Percentiles rank a stretch among this genome's conserved stretches.
Conservation (phyloP, 495 filamentous ascomycete genomes). For the Podospora pseudopauciseta region DNA sequence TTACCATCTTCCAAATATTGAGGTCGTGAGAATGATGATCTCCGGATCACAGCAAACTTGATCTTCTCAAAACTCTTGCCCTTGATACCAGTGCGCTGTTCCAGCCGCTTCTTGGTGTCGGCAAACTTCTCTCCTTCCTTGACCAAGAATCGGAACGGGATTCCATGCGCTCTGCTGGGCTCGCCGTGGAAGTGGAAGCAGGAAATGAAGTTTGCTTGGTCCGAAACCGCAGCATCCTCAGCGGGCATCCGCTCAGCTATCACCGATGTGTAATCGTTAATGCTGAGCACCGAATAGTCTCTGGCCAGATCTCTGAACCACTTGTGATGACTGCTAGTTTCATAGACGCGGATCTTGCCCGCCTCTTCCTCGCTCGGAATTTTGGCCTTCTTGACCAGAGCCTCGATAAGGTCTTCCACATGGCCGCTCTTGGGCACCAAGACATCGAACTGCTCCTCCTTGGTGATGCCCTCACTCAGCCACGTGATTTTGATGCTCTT, state of each 20-base stretch:
- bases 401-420: constrained; percentile 69
- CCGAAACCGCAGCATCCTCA: constrained; percentile 58
- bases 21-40: constrained; percentile 64
- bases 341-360: constrained; percentile 68
- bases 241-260: constrained; percentile 77
- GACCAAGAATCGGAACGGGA: constrained; percentile 88
- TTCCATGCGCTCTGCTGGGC: constrained; percentile 64
- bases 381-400: constrained; percentile 73
- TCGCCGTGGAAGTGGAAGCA: constrained; percentile 92
- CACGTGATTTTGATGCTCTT: constrained; percentile 76
- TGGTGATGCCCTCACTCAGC: constrained; percentile 84
- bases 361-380: constrained; percentile 67
- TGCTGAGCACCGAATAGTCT: constrained; percentile 62
- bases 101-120: constrained; percentile 86
- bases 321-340: constrained; percentile 71
- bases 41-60: constrained; percentile 82
- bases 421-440: constrained; percentile 79
- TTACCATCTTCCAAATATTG: constrained; percentile 85
- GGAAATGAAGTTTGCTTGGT: constrained; percentile 57
- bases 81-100: constrained; percentile 87
- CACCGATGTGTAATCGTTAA: constrained; percentile 81
- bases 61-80: constrained; percentile 99
- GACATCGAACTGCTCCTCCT: constrained; percentile 79
- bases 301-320: constrained; percentile 67
- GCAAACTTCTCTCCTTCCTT: constrained; percentile 84